Evolutionary conservation across 2,329 filamentous ascomycete genomes (phyloP).

Genomic region (Ophiosphaerella korrae): DNA sequence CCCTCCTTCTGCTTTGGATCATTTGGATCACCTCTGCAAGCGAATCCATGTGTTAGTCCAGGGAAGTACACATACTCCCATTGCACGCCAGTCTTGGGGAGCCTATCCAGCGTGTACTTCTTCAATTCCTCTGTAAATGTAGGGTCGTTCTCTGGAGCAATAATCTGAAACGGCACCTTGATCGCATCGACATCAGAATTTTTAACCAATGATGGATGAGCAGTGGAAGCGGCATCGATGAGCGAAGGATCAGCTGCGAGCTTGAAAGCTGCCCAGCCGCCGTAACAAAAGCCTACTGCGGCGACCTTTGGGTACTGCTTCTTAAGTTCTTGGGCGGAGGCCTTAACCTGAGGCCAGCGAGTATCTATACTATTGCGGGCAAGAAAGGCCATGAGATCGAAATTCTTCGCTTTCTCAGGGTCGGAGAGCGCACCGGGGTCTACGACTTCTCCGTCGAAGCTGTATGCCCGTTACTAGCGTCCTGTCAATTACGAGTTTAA

Average conservation of each 20-base stretch:
- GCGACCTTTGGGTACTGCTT: slow-evolving; percentile 48
- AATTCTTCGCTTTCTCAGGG: slow-evolving; percentile 33
- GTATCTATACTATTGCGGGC: slow-evolving; percentile 44
- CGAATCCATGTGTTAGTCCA: slow-evolving; percentile 40
- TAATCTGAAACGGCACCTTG: slow-evolving; percentile 39
- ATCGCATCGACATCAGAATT: slow-evolving; percentile 37
- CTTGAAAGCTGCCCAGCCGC: slow-evolving; percentile 45
- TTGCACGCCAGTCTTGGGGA: slow-evolving; percentile 35
- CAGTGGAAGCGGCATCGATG: slow-evolving; percentile 36
- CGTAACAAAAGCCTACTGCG: slow-evolving; percentile 58
- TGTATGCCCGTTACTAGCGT: slow-evolving; percentile 5
- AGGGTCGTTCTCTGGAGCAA: slow-evolving; percentile 36
- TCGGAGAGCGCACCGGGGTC: slow-evolving; percentile 28
- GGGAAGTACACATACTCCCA: slow-evolving; percentile 45
- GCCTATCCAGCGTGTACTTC: slow-evolving; percentile 28
- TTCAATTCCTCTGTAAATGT: slow-evolving; percentile 39
- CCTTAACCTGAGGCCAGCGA: slow-evolving; percentile 48
- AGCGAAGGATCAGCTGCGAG: slow-evolving; percentile 40
- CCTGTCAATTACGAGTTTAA: neutral
- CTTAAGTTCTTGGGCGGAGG: slow-evolving; percentile 44
- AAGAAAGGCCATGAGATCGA: slow-evolving; percentile 51
- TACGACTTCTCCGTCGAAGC: slow-evolving; percentile 49
- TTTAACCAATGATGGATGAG: slow-evolving; percentile 38
- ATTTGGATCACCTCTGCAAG: slow-evolving; percentile 32
- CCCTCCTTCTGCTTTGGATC: slow-evolving; percentile 36